Percentiles rank a stretch among this genome's conserved stretches.
These are phyloP conservation scores for Syzygium oleosum DNA, from an alignment of 345 rosid genomes.

Conservation along the genomic window DNA sequence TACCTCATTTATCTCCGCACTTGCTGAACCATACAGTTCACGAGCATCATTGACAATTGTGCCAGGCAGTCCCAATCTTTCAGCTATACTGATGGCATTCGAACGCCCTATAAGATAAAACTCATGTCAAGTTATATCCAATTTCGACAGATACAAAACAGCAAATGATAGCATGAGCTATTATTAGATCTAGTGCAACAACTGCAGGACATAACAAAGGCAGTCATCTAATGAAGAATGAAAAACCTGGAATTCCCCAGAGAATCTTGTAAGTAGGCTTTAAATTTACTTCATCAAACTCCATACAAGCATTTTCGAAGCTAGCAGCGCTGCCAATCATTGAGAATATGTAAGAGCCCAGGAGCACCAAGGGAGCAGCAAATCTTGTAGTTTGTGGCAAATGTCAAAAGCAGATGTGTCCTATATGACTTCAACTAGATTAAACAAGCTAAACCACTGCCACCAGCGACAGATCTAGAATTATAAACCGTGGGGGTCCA, in stretches of 20 bases:
- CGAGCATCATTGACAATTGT: conserved; percentile 44
- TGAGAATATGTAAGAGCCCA: not conserved
- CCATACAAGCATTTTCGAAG: conserved; percentile 97
- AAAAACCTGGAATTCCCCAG: conserved; percentile 97
- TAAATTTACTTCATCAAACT: conserved; percentile 81
- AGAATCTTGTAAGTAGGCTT: conserved; percentile 88
- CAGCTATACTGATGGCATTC: conserved; percentile 84
- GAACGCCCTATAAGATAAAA: conserved; percentile 57
- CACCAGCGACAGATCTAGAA: not conserved
- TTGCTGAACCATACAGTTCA: conserved; percentile 63
- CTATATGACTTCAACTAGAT: not conserved
- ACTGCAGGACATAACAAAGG: not conserved
- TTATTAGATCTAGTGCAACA: not conserved
- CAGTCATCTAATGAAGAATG: not conserved
- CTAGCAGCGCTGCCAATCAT: conserved; percentile 43
- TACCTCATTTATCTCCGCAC: conserved; percentile 86
- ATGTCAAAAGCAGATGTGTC: not conserved
- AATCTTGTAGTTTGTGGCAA: not conserved
- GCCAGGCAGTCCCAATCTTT: conserved; percentile 65
- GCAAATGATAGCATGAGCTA: not conserved
- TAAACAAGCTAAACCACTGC: not conserved
- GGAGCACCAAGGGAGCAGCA: not conserved
- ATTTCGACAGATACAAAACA: not conserved
- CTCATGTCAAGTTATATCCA: not conserved
- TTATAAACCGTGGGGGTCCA: not conserved